Percentiles rank a stretch among this genome's conserved stretches.
Evolutionary conservation across 257 asterid genomes (phyloP).

Genomic region (Capsicum chinense): DNA sequence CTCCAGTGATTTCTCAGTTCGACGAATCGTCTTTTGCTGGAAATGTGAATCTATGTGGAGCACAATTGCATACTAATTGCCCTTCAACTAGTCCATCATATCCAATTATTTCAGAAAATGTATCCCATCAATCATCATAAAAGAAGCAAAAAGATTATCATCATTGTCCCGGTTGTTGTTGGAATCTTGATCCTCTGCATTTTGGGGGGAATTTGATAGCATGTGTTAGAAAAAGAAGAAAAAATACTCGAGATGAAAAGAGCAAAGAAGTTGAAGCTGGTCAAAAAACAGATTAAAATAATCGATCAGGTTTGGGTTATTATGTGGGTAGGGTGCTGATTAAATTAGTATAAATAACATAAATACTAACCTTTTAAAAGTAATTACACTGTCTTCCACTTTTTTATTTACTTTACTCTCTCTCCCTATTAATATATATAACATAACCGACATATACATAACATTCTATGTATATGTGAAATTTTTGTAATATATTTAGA

Average conservation of each 20-base stretch:
- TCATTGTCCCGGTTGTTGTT: conserved; percentile 47
- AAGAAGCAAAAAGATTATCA: conserved; percentile 45
- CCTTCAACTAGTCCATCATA: conserved; percentile 62
- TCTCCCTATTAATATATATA: too few species aligned
- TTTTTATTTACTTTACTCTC: too few species aligned
- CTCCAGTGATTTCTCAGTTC: conserved; percentile 52
- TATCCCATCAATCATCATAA: conserved; percentile 23
- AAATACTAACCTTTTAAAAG: too few species aligned
- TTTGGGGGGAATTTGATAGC: conserved; percentile 25
- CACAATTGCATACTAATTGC: conserved; percentile 46
- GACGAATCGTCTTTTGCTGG: conserved; percentile 63
- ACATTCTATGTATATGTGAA: too few species aligned
- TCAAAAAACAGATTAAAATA: too few species aligned
- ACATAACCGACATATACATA: too few species aligned
- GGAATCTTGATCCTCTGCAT: conserved; percentile 54
- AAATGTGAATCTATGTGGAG: conserved; percentile 67
- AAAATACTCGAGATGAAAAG: conserved; percentile 26
- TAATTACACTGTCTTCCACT: too few species aligned
- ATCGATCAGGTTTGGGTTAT: too few species aligned
- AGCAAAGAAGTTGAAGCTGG: conserved; percentile 26
- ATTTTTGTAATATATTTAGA: too few species aligned
- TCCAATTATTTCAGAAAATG: conserved; percentile 39
- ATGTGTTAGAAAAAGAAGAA: conserved; percentile 43
- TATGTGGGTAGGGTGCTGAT: too few species aligned
- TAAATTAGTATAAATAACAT: too few species aligned